These are phyloP conservation scores for Penicillium simplicissimum DNA, from an alignment of 495 filamentous ascomycete species.

Conservation along the genomic window DNA sequence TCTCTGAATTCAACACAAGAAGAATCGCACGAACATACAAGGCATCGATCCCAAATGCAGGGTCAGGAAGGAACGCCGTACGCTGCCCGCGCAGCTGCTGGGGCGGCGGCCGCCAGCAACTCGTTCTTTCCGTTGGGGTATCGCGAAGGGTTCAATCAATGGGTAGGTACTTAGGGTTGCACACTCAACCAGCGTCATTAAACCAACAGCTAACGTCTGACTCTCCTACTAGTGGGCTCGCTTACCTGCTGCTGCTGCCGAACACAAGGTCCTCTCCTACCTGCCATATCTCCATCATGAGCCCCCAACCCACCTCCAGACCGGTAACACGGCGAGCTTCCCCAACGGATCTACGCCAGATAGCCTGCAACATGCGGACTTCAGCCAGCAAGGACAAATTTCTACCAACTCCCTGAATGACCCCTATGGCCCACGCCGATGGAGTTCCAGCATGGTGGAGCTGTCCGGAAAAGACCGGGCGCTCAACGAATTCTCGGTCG, in stretches of 20 bases:
- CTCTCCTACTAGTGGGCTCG: slow-evolving; percentile 68
- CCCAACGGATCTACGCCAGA: slow-evolving; percentile 41
- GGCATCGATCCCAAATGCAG: slow-evolving; percentile 49
- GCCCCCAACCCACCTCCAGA: slow-evolving; percentile 68
- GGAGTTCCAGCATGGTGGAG: slow-evolving; percentile 81
- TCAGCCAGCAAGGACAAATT: slow-evolving; percentile 41
- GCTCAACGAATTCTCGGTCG: slow-evolving; percentile 90
- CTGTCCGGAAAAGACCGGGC: slow-evolving; percentile 82
- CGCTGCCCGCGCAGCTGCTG: slow-evolving; percentile 45
- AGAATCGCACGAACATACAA: slow-evolving; percentile 34
- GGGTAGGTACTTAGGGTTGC: slow-evolving; percentile 58
- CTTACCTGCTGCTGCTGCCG: slow-evolving; percentile 77
- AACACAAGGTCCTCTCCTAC: slow-evolving; percentile 85
- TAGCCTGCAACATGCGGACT: slow-evolving; percentile 42
- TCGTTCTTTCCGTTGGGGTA: slow-evolving; percentile 82
- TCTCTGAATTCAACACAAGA: slow-evolving; percentile 35
- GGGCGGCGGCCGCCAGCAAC: slow-evolving; percentile 32
- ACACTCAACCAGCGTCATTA: slow-evolving; percentile 2
- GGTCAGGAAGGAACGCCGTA: slow-evolving; percentile 29
- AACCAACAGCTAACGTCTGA: slow-evolving; percentile 9
- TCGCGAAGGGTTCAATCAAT: slow-evolving; percentile 88
- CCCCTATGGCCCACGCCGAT: slow-evolving; percentile 81
- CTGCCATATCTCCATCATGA: slow-evolving; percentile 81
- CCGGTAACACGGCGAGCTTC: slow-evolving; percentile 52
- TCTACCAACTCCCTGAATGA: slow-evolving; percentile 59